These are phyloP conservation scores for Hortiboletus campestris DNA, from an alignment of 768 basidiomycete species.

Conservation along the genomic window DNA sequence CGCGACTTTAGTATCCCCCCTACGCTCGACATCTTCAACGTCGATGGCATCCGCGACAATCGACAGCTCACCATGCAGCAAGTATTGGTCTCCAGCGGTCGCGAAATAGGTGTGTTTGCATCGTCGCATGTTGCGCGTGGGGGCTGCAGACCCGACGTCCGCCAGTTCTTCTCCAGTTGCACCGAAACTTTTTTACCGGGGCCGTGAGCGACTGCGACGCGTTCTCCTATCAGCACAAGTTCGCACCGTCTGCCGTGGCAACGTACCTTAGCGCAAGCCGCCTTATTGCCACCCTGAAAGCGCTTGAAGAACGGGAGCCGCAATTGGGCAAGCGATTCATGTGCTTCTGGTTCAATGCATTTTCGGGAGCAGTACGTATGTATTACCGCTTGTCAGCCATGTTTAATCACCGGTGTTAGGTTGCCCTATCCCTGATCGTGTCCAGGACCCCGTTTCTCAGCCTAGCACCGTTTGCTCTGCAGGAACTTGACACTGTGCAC, in stretches of 20 bases:
- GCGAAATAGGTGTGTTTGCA: conserved; percentile 53
- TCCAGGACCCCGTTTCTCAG: conserved; percentile 59
- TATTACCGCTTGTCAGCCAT: not conserved
- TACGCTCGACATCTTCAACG: conserved; percentile 44
- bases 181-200: conserved; percentile 65
- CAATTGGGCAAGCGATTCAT: conserved; percentile 64
- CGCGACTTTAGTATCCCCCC: conserved; percentile 56
- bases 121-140: conserved; percentile 13
- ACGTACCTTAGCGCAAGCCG: conserved; percentile 60
- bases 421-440: conserved; percentile 63
- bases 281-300: conserved; percentile 56
- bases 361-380: conserved; percentile 63
- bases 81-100: conserved; percentile 56
- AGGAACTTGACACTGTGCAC: conserved; percentile 58
- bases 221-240: conserved; percentile 58
- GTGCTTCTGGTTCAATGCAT: conserved; percentile 73
- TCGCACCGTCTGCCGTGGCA: conserved; percentile 69
- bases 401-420: conserved; percentile 34
- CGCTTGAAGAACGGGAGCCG: conserved; percentile 55
- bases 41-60: conserved; percentile 36
- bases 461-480: conserved; percentile 56
- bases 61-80: conserved; percentile 65
- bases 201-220: conserved; percentile 53
- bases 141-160: conserved; percentile 1
- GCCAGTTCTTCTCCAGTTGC: conserved; percentile 63